These are phyloP conservation scores for Penicillium coprophilum DNA, from an alignment of 495 filamentous ascomycete species.

Conservation along the genomic window DNA sequence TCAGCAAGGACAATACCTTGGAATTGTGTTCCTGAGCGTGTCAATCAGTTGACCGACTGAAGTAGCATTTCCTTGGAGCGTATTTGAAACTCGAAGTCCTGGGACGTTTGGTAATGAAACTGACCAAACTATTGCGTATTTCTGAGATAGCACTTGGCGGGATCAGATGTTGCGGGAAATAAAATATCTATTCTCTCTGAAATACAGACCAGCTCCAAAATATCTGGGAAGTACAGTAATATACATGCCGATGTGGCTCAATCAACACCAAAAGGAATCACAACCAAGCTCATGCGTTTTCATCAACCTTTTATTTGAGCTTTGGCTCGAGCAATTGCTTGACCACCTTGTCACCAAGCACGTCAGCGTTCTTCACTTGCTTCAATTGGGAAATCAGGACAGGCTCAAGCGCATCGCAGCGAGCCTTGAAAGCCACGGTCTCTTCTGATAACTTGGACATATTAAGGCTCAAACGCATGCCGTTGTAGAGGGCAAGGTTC, in stretches of 20 bases:
- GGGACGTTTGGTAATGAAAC: neutral
- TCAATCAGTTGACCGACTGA: neutral
- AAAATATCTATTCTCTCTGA: constrained; percentile 19
- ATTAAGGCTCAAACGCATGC: constrained; percentile 26
- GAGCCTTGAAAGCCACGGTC: constrained; percentile 18
- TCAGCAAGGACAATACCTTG: constrained; percentile 45
- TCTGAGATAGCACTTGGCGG: constrained; percentile 6
- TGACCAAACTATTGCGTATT: constrained; percentile 1
- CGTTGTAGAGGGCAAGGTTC: constrained; percentile 34
- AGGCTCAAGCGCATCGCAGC: constrained; percentile 16
- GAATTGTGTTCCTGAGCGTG: constrained; percentile 23
- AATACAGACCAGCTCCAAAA: constrained; percentile 26
- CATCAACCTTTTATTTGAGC: neutral
- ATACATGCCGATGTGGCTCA: constrained; percentile 21
- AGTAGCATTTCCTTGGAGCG: neutral
- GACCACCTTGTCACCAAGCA: neutral
- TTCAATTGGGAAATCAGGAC: constrained; percentile 3
- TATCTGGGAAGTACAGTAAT: constrained; percentile 27
- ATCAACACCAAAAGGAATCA: constrained; percentile 10
- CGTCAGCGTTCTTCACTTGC: neutral
- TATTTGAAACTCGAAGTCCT: neutral
- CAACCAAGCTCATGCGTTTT: neutral
- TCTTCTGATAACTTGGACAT: constrained; percentile 6
- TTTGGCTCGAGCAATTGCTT: neutral
- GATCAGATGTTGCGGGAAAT: constrained; percentile 5